Evolutionary conservation across 441 rosid genomes (phyloP).

Genomic region (Sinapis alba): DNA sequence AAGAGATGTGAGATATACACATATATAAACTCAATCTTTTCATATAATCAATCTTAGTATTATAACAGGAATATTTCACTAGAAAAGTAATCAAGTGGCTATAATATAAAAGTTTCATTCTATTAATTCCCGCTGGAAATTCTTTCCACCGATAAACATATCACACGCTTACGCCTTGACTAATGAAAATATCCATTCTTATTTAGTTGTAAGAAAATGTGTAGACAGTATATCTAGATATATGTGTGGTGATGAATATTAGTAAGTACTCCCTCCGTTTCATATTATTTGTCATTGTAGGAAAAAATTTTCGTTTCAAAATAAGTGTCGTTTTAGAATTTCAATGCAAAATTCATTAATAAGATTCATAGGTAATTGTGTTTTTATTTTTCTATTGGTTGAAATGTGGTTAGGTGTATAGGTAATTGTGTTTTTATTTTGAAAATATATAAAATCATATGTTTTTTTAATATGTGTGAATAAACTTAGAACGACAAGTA

Average conservation of each 20-base stretch:
- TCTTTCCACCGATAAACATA: neutral
- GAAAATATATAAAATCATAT: too few relatives aligned
- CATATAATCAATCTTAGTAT: neutral
- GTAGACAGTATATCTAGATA: neutral
- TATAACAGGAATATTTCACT: neutral
- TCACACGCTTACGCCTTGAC: slow-evolving; percentile 4
- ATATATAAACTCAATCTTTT: neutral
- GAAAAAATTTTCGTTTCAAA: too few relatives aligned
- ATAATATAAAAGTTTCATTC: neutral
- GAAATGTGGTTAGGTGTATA: too few relatives aligned
- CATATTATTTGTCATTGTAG: too few relatives aligned
- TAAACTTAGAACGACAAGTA: too few relatives aligned
- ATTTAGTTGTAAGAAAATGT: neutral
- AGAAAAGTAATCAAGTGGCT: neutral
- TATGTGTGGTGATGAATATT: slow-evolving; percentile 5
- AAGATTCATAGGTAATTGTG: too few relatives aligned
- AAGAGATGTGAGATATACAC: neutral
- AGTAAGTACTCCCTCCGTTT: too few relatives aligned
- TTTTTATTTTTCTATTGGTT: too few relatives aligned
- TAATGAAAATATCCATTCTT: neutral
- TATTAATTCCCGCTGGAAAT: neutral
- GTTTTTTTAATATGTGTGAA: too few relatives aligned
- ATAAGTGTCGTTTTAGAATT: too few relatives aligned
- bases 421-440: too few relatives aligned
- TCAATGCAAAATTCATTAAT: too few relatives aligned